Evolutionary conservation across 108 stramenopile species (phyloP).

Genomic region (Phaeodactylum tricornutum): DNA sequence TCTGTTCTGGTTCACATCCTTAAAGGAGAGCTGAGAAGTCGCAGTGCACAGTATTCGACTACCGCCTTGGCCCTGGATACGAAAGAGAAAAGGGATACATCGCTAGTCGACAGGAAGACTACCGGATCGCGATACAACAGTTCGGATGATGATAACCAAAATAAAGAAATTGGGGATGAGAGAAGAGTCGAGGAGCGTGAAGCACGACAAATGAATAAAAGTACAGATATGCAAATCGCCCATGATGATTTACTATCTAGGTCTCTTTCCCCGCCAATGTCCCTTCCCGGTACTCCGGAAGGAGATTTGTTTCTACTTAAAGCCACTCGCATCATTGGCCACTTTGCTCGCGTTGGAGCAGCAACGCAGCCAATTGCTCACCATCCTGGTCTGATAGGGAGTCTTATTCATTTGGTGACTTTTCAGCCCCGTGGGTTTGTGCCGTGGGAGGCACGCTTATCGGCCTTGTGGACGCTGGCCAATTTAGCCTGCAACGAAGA

Average conservation of each 20-base stretch:
- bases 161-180: slow-evolving; percentile 4
- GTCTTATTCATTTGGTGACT: slow-evolving; percentile 20
- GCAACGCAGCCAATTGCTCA: slow-evolving; percentile 39
- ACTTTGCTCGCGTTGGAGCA: slow-evolving; percentile 45
- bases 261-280: too few relatives aligned
- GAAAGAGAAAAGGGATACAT: neutral
- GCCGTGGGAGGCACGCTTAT: slow-evolving; percentile 37
- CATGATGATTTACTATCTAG: neutral
- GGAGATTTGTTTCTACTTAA: slow-evolving; percentile 25
- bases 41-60: neutral
- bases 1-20: slow-evolving; percentile 22
- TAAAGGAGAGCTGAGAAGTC: slow-evolving; percentile 22
- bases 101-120: too few relatives aligned
- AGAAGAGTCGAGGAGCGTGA: neutral
- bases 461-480: slow-evolving; percentile 48
- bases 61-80: neutral
- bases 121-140: neutral
- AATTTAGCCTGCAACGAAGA: slow-evolving; percentile 51
- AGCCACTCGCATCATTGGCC: slow-evolving; percentile 41
- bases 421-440: slow-evolving; percentile 20
- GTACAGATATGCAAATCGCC: neutral
- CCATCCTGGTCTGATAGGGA: slow-evolving; percentile 30
- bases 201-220: neutral
- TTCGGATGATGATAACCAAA: neutral
- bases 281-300: slow-evolving; percentile 10